Evolutionary conservation across 805 yeast species (phyloP).

Genomic region (Starmerella bacillaris): DNA sequence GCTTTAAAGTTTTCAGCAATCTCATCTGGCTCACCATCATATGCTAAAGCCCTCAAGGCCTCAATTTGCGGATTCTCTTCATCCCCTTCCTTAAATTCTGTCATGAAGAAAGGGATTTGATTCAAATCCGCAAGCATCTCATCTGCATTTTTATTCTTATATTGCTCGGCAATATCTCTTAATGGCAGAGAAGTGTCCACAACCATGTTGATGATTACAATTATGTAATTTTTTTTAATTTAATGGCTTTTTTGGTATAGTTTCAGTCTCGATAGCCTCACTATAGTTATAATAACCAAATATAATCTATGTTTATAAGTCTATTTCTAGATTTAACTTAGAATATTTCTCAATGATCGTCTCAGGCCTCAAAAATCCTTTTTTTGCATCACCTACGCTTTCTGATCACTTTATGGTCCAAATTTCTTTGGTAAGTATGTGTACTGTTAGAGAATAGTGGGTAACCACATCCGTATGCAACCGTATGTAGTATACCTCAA

Average conservation of each 20-base stretch:
- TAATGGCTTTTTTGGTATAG: background rate
- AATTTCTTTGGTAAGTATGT: too few relatives aligned
- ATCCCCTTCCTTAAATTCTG: constrained; percentile 41
- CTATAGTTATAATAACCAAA: background rate
- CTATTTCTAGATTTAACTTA: too few relatives aligned
- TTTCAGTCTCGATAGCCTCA: background rate
- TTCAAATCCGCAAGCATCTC: constrained; percentile 65
- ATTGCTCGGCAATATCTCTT: constrained; percentile 16
- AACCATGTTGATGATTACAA: constrained; percentile 3
- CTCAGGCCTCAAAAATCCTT: too few relatives aligned
- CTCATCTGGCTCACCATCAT: constrained; percentile 91
- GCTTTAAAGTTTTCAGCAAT: constrained; percentile 73
- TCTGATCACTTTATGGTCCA: too few relatives aligned
- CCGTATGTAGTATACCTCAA: too few relatives aligned
- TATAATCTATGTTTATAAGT: constrained; percentile 1
- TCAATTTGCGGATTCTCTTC: constrained; percentile 52
- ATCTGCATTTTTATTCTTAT: constrained; percentile 44
- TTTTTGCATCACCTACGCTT: too few relatives aligned
- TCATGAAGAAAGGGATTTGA: constrained; percentile 87
- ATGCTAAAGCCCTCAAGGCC: constrained; percentile 78
- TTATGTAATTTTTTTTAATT: background rate
- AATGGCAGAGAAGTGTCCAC: constrained; percentile 13
- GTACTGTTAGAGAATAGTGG: too few relatives aligned
- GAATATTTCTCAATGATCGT: too few relatives aligned
- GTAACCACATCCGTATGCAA: too few relatives aligned